These are phyloP conservation scores for Lablab purpureus DNA, from an alignment of 306 rosid species.

Conservation along the genomic window DNA sequence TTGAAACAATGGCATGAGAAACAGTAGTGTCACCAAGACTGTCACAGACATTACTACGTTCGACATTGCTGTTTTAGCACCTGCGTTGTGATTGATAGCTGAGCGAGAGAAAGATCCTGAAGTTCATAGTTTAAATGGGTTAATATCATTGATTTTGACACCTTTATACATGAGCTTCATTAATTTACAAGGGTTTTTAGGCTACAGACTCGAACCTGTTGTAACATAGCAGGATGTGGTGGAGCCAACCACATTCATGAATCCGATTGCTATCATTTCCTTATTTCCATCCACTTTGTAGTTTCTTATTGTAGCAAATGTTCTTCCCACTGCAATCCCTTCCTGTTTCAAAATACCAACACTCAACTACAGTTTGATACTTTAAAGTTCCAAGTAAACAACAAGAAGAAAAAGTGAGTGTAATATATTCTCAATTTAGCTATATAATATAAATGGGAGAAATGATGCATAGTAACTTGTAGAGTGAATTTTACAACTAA, in stretches of 20 bases:
- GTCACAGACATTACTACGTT: constrained; percentile 83
- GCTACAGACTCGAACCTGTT: constrained; percentile 61
- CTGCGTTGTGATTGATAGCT: constrained; percentile 91
- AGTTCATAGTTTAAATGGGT: constrained; percentile 21
- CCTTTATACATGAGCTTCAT: not conserved
- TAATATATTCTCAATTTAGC: not conserved
- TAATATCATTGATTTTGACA: not conserved
- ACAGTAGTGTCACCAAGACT: constrained; percentile 83
- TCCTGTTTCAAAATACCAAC: constrained; percentile 62
- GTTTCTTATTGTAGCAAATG: constrained; percentile 83
- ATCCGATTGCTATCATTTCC: constrained; percentile 96
- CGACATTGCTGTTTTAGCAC: constrained; percentile 79
- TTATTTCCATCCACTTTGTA: constrained; percentile 91
- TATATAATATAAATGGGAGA: not conserved
- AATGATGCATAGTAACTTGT: not conserved
- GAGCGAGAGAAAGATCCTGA: constrained; percentile 96
- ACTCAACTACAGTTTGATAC: not conserved
- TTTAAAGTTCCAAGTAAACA: not conserved
- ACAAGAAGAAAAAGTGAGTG: not conserved
- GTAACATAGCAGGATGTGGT: constrained; percentile 84
- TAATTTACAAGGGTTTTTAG: not conserved
- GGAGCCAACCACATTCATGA: constrained; percentile 91
- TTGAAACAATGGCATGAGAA: constrained; percentile 86
- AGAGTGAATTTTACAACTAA: not conserved
- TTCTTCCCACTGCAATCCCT: constrained; percentile 96